These are phyloP conservation scores for Bruguiera sexangula DNA, from an alignment of 345 rosid species.

Conservation along the genomic window DNA sequence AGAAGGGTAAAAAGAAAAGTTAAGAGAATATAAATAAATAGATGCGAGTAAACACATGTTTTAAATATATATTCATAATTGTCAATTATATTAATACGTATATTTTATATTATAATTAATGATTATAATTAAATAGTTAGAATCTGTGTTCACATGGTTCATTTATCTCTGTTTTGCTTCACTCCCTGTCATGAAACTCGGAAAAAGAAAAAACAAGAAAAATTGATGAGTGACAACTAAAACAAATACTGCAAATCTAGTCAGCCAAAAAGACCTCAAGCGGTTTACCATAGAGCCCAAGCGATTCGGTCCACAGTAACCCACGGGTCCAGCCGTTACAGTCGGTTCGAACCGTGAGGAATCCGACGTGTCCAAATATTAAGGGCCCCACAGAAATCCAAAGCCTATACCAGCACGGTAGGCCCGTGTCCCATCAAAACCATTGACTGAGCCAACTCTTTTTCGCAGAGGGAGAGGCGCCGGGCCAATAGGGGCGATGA, in stretches of 20 bases:
- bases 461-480: conserved; percentile 17
- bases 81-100: too few species aligned
- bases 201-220: too few species aligned
- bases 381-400: background rate
- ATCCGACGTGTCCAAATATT: conserved; percentile 4
- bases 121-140: too few species aligned
- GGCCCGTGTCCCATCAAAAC: conserved; percentile 18
- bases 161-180: too few species aligned
- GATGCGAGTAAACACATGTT: too few species aligned
- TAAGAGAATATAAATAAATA: too few species aligned
- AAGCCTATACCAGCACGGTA: background rate
- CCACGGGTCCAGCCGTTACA: conserved; percentile 30
- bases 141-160: too few species aligned
- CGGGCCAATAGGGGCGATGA: conserved; percentile 38
- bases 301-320: conserved; percentile 20
- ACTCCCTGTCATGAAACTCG: too few species aligned
- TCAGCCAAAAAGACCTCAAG: background rate
- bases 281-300: background rate
- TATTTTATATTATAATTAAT: too few species aligned
- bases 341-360: conserved; percentile 5
- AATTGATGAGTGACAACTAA: background rate
- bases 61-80: too few species aligned
- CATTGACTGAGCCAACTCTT: conserved; percentile 37
- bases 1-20: too few species aligned
- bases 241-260: background rate